Evolutionary conservation across 1,284 basidiomycete species (phyloP).

Genomic region (Leccinum subrobustum): DNA sequence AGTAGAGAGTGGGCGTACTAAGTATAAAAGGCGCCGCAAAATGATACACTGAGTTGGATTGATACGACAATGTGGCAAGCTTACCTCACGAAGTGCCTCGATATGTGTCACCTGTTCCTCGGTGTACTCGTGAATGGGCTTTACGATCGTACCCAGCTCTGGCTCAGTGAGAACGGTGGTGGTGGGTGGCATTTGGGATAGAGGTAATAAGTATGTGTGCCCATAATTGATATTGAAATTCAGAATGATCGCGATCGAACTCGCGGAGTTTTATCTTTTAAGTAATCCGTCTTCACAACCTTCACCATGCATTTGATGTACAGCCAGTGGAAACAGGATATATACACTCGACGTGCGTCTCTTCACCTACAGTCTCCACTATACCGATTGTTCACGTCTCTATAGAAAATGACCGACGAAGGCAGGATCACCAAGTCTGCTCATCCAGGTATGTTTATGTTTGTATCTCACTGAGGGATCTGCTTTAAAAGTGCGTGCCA

Average conservation of each 20-base stretch:
- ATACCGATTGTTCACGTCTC: slow-evolving; percentile 7
- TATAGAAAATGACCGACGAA: slow-evolving; percentile 77
- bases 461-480: background rate
- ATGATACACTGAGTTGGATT: background rate
- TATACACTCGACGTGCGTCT: slow-evolving; percentile 85
- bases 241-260: background rate
- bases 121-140: slow-evolving; percentile 59
- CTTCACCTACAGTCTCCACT: background rate
- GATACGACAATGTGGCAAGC: slow-evolving; percentile 10
- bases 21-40: background rate
- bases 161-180: slow-evolving; percentile 46
- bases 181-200: slow-evolving; percentile 35
- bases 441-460: slow-evolving; percentile 71
- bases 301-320: slow-evolving; percentile 91
- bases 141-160: slow-evolving; percentile 43
- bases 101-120: slow-evolving; percentile 63
- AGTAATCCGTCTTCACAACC: background rate
- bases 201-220: background rate
- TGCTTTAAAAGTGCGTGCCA: slow-evolving; percentile 7
- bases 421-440: slow-evolving; percentile 91
- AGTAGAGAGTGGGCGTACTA: slow-evolving; percentile 66
- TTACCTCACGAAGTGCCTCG: slow-evolving; percentile 59
- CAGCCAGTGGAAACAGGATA: slow-evolving; percentile 75
- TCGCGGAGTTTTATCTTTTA: slow-evolving; percentile 21
- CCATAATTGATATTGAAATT: background rate